These are phyloP conservation scores for Auriscalpium microsporum DNA, from an alignment of 768 basidiomycete species.

Conservation along the genomic window DNA sequence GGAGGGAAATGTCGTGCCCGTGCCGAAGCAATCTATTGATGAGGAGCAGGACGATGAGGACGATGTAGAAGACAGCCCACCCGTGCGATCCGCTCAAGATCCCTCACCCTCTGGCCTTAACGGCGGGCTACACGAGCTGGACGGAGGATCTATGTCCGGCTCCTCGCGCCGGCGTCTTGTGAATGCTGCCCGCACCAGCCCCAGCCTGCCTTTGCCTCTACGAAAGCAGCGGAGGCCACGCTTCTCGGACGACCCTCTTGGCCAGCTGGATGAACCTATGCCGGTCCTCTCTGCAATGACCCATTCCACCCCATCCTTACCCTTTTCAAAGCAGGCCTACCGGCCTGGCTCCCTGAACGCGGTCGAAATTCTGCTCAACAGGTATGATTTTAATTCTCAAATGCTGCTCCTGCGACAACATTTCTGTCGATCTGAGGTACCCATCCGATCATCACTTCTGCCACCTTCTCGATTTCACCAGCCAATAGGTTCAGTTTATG, in stretches of 20 bases:
- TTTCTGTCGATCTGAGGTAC: conserved; percentile 80
- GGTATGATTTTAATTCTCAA: conserved; percentile 62
- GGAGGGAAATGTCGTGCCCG: conserved; percentile 13
- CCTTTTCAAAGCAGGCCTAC: conserved; percentile 36
- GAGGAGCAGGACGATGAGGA: conserved; percentile 41
- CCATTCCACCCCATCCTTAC: conserved; percentile 66
- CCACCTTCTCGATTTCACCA: not conserved
- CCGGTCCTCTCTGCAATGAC: conserved; percentile 32
- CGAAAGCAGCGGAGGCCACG: conserved; percentile 43
- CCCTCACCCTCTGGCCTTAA: conserved; percentile 12
- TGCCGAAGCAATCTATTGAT: conserved; percentile 21
- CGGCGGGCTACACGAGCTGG: not conserved
- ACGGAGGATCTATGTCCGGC: not conserved
- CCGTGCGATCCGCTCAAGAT: conserved; percentile 8
- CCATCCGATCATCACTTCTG: conserved; percentile 15
- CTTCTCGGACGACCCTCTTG: conserved; percentile 67
- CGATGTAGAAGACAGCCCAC: conserved; percentile 29
- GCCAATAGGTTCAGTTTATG: conserved; percentile 69
- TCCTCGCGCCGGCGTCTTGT: conserved; percentile 22
- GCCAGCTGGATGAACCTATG: conserved; percentile 47
- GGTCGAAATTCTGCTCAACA: conserved; percentile 52
- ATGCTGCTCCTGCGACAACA: conserved; percentile 71
- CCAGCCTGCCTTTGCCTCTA: conserved; percentile 58
- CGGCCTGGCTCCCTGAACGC: conserved; percentile 36
- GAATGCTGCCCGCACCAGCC: conserved; percentile 64